A percentile compares a stretch with the other conserved stretches of the same genome.
Conservation (phyloP, 2,329 filamentous ascomycete genomes). For the Neurospora sp. region DNA sequence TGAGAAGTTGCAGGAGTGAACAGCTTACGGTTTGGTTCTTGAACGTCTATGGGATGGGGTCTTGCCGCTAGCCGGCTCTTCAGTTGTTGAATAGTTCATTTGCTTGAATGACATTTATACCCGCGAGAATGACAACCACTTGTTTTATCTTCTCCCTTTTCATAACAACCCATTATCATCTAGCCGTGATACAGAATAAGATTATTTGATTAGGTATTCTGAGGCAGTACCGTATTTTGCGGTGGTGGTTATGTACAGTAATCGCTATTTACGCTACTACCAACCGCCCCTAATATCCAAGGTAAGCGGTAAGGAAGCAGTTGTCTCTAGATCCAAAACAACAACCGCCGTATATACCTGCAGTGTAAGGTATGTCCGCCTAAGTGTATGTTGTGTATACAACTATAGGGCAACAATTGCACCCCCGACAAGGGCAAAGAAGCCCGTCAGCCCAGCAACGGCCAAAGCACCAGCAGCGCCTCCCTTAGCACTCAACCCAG, state of each 20-base stretch:
- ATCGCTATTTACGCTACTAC: not conserved
- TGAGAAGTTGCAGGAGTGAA: conserved; percentile 36
- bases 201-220: not conserved
- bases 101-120: not conserved
- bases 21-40: not conserved
- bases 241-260: not conserved
- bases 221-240: not conserved
- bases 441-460: not conserved
- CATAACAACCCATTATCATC: not conserved
- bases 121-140: not conserved
- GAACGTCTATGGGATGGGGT: not conserved
- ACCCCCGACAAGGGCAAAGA: not conserved
- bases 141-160: not conserved
- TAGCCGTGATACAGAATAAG: not conserved
- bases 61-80: not conserved
- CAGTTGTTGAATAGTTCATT: not conserved
- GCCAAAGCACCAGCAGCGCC: not conserved
- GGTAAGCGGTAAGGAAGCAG: not conserved
- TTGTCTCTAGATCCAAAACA: not conserved
- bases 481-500: not conserved
- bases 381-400: not conserved
- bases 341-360: not conserved
- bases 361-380: not conserved
- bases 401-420: not conserved
- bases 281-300: not conserved